These are phyloP conservation scores for Stephanodiscus minutulus DNA, from an alignment of 108 stramenopile species.

Conservation along the genomic window DNA sequence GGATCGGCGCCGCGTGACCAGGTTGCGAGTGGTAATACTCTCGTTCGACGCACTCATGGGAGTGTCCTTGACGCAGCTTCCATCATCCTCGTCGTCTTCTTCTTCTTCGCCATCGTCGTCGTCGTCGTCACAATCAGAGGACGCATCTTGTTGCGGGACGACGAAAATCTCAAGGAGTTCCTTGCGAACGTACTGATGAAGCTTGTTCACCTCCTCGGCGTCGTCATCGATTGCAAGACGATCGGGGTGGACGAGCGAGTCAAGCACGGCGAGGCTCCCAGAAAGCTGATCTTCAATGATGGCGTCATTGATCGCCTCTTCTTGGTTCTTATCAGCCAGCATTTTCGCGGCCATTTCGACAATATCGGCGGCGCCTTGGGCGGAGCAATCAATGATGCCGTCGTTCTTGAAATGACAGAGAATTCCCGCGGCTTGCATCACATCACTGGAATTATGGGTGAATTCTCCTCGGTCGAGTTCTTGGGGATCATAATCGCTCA, in stretches of 20 bases:
- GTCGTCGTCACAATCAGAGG: slow-evolving; percentile 12
- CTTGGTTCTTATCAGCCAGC: not conserved
- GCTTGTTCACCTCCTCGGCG: slow-evolving; percentile 44
- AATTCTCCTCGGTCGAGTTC: not conserved
- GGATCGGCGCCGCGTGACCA: slow-evolving; percentile 6
- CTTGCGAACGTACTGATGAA: slow-evolving; percentile 49
- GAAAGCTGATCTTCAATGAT: not conserved
- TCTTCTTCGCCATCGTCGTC: slow-evolving; percentile 13
- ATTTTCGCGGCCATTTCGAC: slow-evolving; percentile 32
- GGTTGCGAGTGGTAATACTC: slow-evolving; percentile 14
- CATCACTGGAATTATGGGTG: not conserved
- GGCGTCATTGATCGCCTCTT: slow-evolving; percentile 1
- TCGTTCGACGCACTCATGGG: not conserved
- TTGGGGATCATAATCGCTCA: not conserved
- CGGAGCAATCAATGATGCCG: slow-evolving; percentile 3
- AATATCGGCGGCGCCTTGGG: slow-evolving; percentile 12
- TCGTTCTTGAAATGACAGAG: slow-evolving; percentile 23
- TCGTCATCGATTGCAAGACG: slow-evolving; percentile 47
- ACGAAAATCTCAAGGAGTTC: slow-evolving; percentile 54
- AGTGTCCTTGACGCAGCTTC: not conserved
- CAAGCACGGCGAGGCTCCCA: not conserved
- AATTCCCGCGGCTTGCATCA: slow-evolving; percentile 24
- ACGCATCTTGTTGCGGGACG: slow-evolving; percentile 32
- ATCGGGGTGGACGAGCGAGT: slow-evolving; percentile 40
- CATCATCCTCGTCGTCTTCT: slow-evolving; percentile 9